Evolutionary conservation across 2,329 filamentous ascomycete species (phyloP).

Genomic region (Cladorrhinum sp.): DNA sequence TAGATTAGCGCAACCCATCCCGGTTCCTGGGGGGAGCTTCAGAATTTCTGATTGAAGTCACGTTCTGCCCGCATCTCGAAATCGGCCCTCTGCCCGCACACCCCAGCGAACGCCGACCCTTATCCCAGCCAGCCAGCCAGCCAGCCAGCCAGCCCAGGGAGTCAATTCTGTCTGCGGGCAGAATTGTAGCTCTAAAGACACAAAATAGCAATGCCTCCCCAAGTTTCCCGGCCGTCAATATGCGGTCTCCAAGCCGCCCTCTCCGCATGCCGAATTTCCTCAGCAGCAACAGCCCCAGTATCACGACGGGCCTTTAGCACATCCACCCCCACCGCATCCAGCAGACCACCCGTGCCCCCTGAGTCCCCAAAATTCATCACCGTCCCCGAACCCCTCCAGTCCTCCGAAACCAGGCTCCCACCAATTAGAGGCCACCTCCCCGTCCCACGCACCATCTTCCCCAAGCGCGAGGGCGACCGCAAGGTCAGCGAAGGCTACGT

Average conservation of each 20-base stretch:
- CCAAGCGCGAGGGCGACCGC: slow-evolving; percentile 46
- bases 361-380: slow-evolving; percentile 87
- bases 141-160: background rate
- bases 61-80: slow-evolving; percentile 8
- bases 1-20: slow-evolving; percentile 9
- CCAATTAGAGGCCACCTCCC: slow-evolving; percentile 76
- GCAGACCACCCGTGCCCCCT: slow-evolving; percentile 61
- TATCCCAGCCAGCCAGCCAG: too few relatives aligned
- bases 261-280: slow-evolving; percentile 18
- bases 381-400: slow-evolving; percentile 73
- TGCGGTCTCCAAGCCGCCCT: slow-evolving; percentile 24
- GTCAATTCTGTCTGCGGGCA: slow-evolving; percentile 11
- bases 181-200: slow-evolving; percentile 9
- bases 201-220: slow-evolving; percentile 28
- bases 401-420: slow-evolving; percentile 47
- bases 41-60: slow-evolving; percentile 22
- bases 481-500: slow-evolving; percentile 65
- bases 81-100: background rate
- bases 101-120: background rate
- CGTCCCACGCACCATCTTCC: slow-evolving; percentile 77
- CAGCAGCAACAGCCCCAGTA: slow-evolving; percentile 8
- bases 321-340: slow-evolving; percentile 26
- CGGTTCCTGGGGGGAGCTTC: slow-evolving; percentile 13
- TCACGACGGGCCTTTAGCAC: slow-evolving; percentile 26
- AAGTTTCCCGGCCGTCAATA: slow-evolving; percentile 27